Base-by-base conservation (phyloP, 192 early-diverging fungal genomes). In the Powellomyces hirtus region DNA sequence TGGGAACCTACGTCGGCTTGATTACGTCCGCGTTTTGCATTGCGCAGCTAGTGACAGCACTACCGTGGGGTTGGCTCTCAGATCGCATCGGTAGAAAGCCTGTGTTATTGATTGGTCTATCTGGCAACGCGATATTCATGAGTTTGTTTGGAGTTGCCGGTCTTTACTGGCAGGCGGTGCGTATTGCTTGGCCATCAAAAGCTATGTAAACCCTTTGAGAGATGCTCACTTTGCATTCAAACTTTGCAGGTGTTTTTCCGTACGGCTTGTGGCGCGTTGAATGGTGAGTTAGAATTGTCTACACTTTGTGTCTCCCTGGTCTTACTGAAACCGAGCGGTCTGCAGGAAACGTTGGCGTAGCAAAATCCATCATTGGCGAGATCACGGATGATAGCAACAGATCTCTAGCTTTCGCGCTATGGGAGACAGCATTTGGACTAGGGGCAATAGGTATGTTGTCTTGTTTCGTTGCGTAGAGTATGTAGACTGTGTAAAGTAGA, bases 71-170 rank as follows among this genome's bases (percentile, higher is more conserved):
- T 20, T 75, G 70, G 33, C 66, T 92, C 24, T 90, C 89, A 8
- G 94, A 97, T 72, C 82, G 88, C 29, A 82, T 88, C 72, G 95
- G 95, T 10, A 79, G 95, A 8, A 74, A 91, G 24, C 93, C 92
- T 7, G 85, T 94, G 27, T 51, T 97, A 8, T 73, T 97, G 14
- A 70, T 88, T 10, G 95, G 93, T 1, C 76, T 95, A 7, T 49
- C 89, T 40, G 93, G 94, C 30, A 92, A 92, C 35, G 74, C 87
- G 2, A 72, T 94, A 22, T 82, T 88, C 1, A 78, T 82, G 16
- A 51, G 88, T 5, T 57, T 89, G 37, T 95, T 97, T 80, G 95
- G 95, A 0, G 53, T 92, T 1, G 81, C 82, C 33, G 78, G 78
- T 13, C 79, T 76, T 11, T 73, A 87, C 24, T 38, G 42, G 14